Conservation (phyloP, 352 stramenopile genomes). For the Phytophthora sp. region DNA sequence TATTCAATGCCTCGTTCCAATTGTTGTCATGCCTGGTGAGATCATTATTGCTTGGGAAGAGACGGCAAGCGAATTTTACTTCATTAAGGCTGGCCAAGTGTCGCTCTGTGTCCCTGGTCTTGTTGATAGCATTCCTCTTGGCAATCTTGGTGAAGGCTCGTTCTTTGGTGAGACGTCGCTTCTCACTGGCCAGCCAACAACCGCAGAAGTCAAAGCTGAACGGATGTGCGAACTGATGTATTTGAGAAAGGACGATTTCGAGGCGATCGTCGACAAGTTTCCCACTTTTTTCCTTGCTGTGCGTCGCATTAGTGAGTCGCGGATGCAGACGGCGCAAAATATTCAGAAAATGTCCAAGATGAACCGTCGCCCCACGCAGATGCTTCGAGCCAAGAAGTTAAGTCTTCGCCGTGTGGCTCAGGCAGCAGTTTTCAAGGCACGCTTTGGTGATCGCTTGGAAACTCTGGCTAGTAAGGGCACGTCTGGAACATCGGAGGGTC, state of each 20-base stretch:
- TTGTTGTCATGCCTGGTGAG: constrained; percentile 74
- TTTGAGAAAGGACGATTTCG: constrained; percentile 65
- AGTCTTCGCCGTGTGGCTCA: constrained; percentile 29
- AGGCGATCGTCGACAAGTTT: constrained; percentile 64
- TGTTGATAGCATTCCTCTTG: constrained; percentile 50
- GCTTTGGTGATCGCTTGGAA: constrained; percentile 24
- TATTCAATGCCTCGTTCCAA: constrained; percentile 65
- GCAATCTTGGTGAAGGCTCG: constrained; percentile 72
- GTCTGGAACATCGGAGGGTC: constrained; percentile 14
- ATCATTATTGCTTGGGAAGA: constrained; percentile 72
- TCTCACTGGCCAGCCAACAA: constrained; percentile 56
- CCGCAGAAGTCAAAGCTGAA: constrained; percentile 67
- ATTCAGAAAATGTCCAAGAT: constrained; percentile 71
- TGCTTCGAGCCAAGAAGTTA: constrained; percentile 30
- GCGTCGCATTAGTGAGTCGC: constrained; percentile 68
- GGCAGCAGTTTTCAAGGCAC: constrained; percentile 25
- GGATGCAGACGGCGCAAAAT: constrained; percentile 71
- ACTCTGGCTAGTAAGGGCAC: constrained; percentile 7
- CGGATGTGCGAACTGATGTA: constrained; percentile 72
- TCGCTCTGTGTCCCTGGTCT: constrained; percentile 51
- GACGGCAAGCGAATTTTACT: constrained; percentile 71
- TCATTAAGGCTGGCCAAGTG: constrained; percentile 73
- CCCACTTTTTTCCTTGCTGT: constrained; percentile 73
- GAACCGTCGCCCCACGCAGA: constrained; percentile 43
- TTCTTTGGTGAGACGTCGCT: constrained; percentile 82